Base-by-base conservation (phyloP, 148 eudicot genomes). In the Camellia sinensis region DNA sequence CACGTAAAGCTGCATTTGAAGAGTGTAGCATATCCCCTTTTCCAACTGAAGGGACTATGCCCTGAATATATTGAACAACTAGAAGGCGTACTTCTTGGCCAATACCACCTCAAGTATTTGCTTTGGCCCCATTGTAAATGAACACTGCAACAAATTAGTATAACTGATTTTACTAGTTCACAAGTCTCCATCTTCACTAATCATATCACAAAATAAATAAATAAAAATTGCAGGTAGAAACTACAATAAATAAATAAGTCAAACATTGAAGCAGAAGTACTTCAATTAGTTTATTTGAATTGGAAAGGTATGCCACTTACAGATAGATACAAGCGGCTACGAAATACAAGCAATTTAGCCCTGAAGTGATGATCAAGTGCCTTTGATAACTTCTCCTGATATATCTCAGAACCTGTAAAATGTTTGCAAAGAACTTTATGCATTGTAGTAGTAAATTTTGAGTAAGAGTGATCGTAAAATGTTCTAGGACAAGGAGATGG, bases 361-460 rank as follows among this genome's bases (percentile, higher is more conserved):
- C 74, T 14, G 46, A 70, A n/a, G 37, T 70, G 74, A 70, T 46
- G 74, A 46, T 56, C 56, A 46, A 70, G 56, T 70, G 56, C 74
- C 74, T 45, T 70, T 70, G 74, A 52, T 53, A 70, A 46, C 74
- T 46, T 70, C 74, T 70, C 56, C 29, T 70, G 74, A 70, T 70
- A 70, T 45, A 46, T 70, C 37, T 22, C 48, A 46, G 56, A 70
- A 46, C 74, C 74, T 70, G 74, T 7, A 68, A 46, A 50, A 70
- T 45, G 74, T 15, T 45, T 70, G 37, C 22, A 17, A 46, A 50
- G 56, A 70, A 46, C 37, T 70, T 70, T 43, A 70, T 37, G 45
- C n/a, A 37, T 29, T 70, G 40, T 70, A 70, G 74, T n/a, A 54
- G 29, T 46, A 37, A 70, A 70, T 15, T n/a, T 70, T 4, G 7